Base-by-base conservation (phyloP, 2,329 filamentous ascomycete species). In the Fusarium avenaceum region DNA sequence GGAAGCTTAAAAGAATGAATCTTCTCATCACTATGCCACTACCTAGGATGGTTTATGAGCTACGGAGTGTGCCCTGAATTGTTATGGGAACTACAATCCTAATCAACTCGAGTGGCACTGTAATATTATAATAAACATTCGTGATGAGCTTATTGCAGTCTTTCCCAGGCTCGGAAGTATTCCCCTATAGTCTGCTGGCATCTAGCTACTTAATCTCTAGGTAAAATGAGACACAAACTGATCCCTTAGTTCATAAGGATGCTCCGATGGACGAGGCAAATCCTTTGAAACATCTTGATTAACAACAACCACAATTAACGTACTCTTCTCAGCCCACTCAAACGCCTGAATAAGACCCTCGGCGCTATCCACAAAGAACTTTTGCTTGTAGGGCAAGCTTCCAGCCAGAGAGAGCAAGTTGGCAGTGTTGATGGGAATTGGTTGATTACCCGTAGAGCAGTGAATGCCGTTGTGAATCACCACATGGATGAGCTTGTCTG, bases 311-410 rank as follows among this genome's bases (percentile, higher is more conserved):
- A 60, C 51, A 47, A 60, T 57, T 14, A 60, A 19, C 3, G 57
- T 55, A 13, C 28, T 60, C n/a, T 48, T 56, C 19, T 57, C 52
- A 9, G 38, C 57, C 57, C 51, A 49, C 17, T 56, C 52, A 33
- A 60, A 60, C 1, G 52, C 57, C 24, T 57, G 57, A 9, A 60
- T 56, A 9, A 60, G 44, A 30, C 51, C 57, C 14, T 60, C 57
- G 7, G 57, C 43, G 30, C 44, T 60, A 22, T 60, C 51, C 24
- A 57, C 57, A 11, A 60, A 60, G 57, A 57, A 57, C 17, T 57
- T 60, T 26, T 60, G 57, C 44, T 60, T 60, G 22, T 49, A 60
- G 24, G 51, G 51, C 26, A 60, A 43, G 19, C 57, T 60, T 22
- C 51, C 51, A 26, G 44, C 54, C 10, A 60, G 20, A 0, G 57